phyloP scores from a whole-genome alignment of 129 eudicot genomes.

The Scalesia atractyloides region DNA sequence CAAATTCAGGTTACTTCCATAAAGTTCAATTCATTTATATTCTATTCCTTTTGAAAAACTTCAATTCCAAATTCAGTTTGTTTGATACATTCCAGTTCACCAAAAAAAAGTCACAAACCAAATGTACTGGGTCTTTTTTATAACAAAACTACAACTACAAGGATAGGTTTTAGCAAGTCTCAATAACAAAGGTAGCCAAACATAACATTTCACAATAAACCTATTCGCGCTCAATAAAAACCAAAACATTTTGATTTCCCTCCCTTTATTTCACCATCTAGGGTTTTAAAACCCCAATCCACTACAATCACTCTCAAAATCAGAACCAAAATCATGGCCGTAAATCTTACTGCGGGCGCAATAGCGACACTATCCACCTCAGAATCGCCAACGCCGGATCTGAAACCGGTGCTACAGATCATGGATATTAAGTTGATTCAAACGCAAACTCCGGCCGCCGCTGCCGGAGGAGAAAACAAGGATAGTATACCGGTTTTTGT shows the following conservation, averaged over 20 bases:
- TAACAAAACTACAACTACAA: not conserved
- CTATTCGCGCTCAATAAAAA: slow-evolving; percentile 19
- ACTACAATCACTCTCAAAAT: not conserved
- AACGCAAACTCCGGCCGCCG: slow-evolving; percentile 24
- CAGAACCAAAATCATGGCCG: slow-evolving; percentile 35
- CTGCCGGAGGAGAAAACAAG: not conserved
- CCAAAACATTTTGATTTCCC: slow-evolving; percentile 18
- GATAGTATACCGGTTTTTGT: slow-evolving; percentile 61
- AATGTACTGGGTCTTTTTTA: too few relatives aligned
- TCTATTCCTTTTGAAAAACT: too few relatives aligned
- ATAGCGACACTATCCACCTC: slow-evolving; percentile 42
- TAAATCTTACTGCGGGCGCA: slow-evolving; percentile 53
- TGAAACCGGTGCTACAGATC: slow-evolving; percentile 72
- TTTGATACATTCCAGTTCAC: too few relatives aligned
- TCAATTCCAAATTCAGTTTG: too few relatives aligned
- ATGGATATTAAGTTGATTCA: slow-evolving; percentile 47
- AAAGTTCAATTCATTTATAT: too few relatives aligned
- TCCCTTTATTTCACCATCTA: slow-evolving; percentile 27
- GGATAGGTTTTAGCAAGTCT: not conserved
- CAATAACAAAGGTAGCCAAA: not conserved
- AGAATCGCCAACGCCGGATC: slow-evolving; percentile 21
- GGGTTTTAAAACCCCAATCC: slow-evolving; percentile 44
- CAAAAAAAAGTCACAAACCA: too few relatives aligned
- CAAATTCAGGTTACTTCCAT: too few relatives aligned
- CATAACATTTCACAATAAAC: slow-evolving; percentile 8